Evolutionary conservation across 345 rosid genomes (phyloP), one percentile per base, ranked within the genome.

Genomic region (Salix arbutifolia): DNA sequence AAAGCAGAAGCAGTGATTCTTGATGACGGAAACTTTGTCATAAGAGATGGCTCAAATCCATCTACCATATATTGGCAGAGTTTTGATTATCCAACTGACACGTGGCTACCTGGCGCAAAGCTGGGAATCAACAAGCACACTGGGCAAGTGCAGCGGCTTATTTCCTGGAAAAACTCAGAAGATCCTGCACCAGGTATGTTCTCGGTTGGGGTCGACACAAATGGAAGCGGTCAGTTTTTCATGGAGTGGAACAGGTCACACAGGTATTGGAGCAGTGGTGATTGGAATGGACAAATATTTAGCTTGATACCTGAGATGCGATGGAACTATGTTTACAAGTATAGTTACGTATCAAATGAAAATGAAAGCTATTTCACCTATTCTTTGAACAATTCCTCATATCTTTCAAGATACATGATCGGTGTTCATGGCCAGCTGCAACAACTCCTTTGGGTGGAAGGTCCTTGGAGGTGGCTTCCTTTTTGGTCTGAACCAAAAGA

Each of bases 331-430:
- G 23, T 73, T 50, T 78, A 16, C 62, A 74, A 83, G 19, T 82
- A 65, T 67, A 78, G 69, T 65, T 85, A 56, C 68, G 7, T 23
- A 4, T 4, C 30, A 9, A 73, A 78, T 19, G 79, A 75, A 48
- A 80, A 83, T 13, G 85, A 83, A 46, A 80, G 79, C 53, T 85
- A 83, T 73, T 85, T 85, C n/a, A 69, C 72, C 21, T 85, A 80
- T 75, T 74, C 74, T 14, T 30, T 85, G 9, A 75, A 61, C 38
- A 74, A 77, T 76, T 5, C 6, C 0, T 56, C 77, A 3, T 19
- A 67, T 14, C 5, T 72, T n/a, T 40, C 77, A 28, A 67, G 79
- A n/a, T 10, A 65, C 3, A 3, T 14, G 46, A 18, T 84, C 6
- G 74, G 58, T 38, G 23, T 21, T n/a, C 48, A 26, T 3, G 83